Evolutionary conservation across 2,329 filamentous ascomycete genomes (phyloP).

Genomic region (Ilyonectria destructans): DNA sequence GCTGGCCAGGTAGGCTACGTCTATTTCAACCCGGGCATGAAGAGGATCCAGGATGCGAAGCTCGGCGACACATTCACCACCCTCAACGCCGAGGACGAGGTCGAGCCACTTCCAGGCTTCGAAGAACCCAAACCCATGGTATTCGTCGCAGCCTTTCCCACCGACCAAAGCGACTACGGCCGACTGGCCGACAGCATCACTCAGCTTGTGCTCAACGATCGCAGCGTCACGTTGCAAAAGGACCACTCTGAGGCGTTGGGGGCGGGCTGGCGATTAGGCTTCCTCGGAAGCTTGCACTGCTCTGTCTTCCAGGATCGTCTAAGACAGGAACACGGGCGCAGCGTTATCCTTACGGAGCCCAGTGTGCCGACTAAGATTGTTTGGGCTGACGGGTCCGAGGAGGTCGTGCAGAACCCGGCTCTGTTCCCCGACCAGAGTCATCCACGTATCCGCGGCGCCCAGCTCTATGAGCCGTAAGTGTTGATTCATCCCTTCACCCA

Average conservation of each 20-base stretch:
- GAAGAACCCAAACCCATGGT: slow-evolving; percentile 99
- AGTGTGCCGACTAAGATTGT: slow-evolving; percentile 93
- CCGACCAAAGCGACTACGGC: slow-evolving; percentile 89
- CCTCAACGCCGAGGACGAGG: slow-evolving; percentile 81
- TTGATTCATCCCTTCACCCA: not conserved
- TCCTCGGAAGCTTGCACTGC: slow-evolving; percentile 96
- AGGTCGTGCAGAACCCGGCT: slow-evolving; percentile 87
- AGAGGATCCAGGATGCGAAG: slow-evolving; percentile 94
- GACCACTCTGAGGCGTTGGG: slow-evolving; percentile 95
- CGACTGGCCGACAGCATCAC: slow-evolving; percentile 94
- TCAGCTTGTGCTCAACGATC: slow-evolving; percentile 94
- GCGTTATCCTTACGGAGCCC: slow-evolving; percentile 96
- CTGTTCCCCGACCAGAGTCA: slow-evolving; percentile 84
- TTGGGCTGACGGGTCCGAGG: slow-evolving; percentile 83
- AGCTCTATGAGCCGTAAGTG: slow-evolving; percentile 68
- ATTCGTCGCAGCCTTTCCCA: slow-evolving; percentile 96
- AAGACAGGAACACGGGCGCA: slow-evolving; percentile 93
- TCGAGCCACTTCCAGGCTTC: slow-evolving; percentile 90
- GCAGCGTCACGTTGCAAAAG: slow-evolving; percentile 94
- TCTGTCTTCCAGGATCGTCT: slow-evolving; percentile 99
- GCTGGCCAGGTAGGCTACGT: slow-evolving; percentile 98
- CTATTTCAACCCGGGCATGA: slow-evolving; percentile 99
- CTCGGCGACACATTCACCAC: slow-evolving; percentile 96
- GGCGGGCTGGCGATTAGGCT: slow-evolving; percentile 93
- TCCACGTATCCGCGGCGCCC: slow-evolving; percentile 61